phyloP scores from a whole-genome alignment of 148 eudicot species.

The Rhododendron ovatum region DNA sequence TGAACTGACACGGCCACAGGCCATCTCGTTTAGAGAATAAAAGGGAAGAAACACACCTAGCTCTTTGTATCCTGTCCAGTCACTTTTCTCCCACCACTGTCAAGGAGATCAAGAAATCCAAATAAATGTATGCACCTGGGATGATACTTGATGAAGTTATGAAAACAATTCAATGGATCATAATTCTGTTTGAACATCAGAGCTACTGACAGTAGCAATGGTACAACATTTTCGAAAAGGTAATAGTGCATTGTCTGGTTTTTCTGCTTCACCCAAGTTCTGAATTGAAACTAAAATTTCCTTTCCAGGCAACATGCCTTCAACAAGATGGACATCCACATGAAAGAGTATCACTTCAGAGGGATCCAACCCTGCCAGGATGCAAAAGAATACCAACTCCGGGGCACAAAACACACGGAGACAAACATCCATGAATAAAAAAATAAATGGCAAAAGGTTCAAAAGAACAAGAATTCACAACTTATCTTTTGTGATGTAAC shows the following conservation, averaged over 20 bases:
- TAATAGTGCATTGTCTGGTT: background rate
- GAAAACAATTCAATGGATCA: conserved; percentile 23
- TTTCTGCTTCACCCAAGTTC: background rate
- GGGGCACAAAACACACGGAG: background rate
- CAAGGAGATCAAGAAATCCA: conserved; percentile 82
- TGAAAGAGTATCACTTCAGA: background rate
- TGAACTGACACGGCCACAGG: background rate
- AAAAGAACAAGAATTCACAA: background rate
- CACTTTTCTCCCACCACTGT: conserved; percentile 99
- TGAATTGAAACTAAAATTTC: background rate
- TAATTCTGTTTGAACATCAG: background rate
- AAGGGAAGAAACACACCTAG: conserved; percentile 9
- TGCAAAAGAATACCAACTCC: background rate
- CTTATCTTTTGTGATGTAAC: background rate
- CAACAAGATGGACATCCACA: background rate
- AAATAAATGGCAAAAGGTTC: background rate
- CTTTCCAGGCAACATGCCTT: background rate
- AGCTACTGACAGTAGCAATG: conserved; percentile 6
- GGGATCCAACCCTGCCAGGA: background rate
- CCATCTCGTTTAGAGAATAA: background rate
- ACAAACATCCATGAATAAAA: background rate
- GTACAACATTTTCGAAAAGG: background rate
- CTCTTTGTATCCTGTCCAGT: conserved; percentile 99
- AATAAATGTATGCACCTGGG: conserved; percentile 66
- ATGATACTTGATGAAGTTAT: conserved; percentile 50